Conservation (phyloP, 108 stramenopile genomes). For the Skeletonema costatum region DNA sequence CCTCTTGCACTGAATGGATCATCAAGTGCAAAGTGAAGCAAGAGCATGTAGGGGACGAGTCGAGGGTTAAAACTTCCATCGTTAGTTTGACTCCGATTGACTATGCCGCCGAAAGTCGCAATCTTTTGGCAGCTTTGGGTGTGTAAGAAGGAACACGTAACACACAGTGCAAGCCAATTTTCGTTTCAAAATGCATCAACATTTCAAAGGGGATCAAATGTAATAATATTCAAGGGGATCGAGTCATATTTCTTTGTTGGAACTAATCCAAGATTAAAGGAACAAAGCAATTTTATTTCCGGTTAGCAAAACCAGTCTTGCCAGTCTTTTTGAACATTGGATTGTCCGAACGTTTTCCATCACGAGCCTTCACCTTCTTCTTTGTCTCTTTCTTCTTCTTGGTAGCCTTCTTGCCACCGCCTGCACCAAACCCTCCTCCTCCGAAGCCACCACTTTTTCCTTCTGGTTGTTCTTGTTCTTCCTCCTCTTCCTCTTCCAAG, state of each 20-base stretch:
- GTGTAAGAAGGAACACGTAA: conserved; percentile 1
- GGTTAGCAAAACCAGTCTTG: neutral
- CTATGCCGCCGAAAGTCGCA: conserved; percentile 77
- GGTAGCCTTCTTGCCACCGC: conserved; percentile 2
- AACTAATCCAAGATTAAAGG: neutral
- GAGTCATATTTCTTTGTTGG: neutral
- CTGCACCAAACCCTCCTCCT: conserved; percentile 5
- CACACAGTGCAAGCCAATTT: neutral
- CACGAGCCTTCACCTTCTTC: conserved; percentile 7
- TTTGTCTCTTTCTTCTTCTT: conserved; percentile 1
- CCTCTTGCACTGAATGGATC: conserved; percentile 83
- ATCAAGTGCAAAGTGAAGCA: conserved; percentile 92
- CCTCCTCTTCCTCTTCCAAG: conserved; percentile 16
- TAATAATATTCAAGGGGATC: neutral
- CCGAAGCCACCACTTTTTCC: conserved; percentile 12
- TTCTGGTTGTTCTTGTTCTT: neutral
- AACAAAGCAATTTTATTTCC: neutral
- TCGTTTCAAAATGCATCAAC: conserved; percentile 1
- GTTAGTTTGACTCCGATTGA: conserved; percentile 79
- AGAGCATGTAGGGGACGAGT: conserved; percentile 92
- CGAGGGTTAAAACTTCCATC: conserved; percentile 81
- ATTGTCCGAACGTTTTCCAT: conserved; percentile 4
- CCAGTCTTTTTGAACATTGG: conserved; percentile 11
- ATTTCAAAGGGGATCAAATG: neutral
- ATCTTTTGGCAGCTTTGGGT: conserved; percentile 76